Evolutionary conservation across 768 basidiomycete genomes (phyloP), one percentile per base, ranked within the genome.

Genomic region (Boletus sp.): DNA sequence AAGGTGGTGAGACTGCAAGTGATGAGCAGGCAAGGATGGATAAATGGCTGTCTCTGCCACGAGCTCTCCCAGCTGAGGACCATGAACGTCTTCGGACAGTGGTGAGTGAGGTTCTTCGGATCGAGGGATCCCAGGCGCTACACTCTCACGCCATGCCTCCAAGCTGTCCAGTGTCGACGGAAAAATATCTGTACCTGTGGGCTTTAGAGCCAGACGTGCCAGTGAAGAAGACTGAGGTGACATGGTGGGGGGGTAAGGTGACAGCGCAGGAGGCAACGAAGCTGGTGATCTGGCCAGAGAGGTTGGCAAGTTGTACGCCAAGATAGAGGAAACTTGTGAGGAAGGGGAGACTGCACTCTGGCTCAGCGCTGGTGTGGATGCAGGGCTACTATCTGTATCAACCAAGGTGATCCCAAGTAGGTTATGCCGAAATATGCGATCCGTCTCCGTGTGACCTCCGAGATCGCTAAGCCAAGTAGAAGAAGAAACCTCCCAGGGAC

Each of bases 401-500:
- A 40, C 17, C 36, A 30, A 62, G 44, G 47, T 39, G 15, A 60
- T 55, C 15, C 54, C 63, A 32, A 57, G 62, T 6, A 64, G 54
- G 56, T 66, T 67, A 5, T 58, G 52, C 33, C 63, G 68, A 55
- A 72, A 73, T 48, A 72, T 60, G 50, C 63, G 67, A 53, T 73
- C 71, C 7, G 68, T 71, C 45, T 72, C 70, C 20, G 64, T 70
- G 49, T 68, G 51, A 51, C 68, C 68, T 29, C 70, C 72, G 50
- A 71, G 68, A 52, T 71, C 72, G 48, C 56, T 67, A 53, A 71
- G 70, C 71, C 72, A 69, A 47, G 62, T 72, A 29, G 72, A 63
- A 12, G 64, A 56, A 49, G 62, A 52, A 30, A 59, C 47, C 46
- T 58, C 58, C 61, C 68, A 67, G 49, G 62, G 54, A 37, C 49